phyloP scores from a whole-genome alignment of 2,329 filamentous ascomycete genomes.

The Colletotrichum spaethianum region DNA sequence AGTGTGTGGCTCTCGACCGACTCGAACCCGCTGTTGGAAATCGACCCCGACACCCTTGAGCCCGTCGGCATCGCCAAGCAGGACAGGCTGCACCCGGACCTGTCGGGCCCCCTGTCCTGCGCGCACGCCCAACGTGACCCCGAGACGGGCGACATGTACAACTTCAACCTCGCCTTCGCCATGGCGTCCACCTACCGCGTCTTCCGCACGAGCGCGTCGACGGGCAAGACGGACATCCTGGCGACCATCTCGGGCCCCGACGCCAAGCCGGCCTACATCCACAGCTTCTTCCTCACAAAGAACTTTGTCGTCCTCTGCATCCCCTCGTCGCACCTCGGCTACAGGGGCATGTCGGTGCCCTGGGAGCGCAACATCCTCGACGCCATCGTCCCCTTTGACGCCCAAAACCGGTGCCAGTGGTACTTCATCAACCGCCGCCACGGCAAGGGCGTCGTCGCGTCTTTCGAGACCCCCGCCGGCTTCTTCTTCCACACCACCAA shows the following conservation, averaged over 20 bases:
- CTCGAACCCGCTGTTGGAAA: conserved; percentile 66
- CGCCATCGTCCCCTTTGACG: conserved; percentile 75
- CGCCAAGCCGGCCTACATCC: conserved; percentile 77
- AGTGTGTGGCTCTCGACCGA: conserved; percentile 73
- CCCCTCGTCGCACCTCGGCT: conserved; percentile 74
- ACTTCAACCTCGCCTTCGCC: conserved; percentile 83
- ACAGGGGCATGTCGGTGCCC: conserved; percentile 71
- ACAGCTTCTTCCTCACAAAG: conserved; percentile 82
- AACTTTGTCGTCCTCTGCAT: conserved; percentile 82
- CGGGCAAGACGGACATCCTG: conserved; percentile 78
- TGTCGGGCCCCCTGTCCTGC: conserved; percentile 77
- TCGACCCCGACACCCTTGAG: conserved; percentile 81
- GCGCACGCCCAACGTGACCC: conserved; percentile 82
- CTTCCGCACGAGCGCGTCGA: conserved; percentile 74
- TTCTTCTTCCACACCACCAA: conserved; percentile 89
- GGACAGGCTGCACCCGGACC: conserved; percentile 72
- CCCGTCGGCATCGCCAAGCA: conserved; percentile 77
- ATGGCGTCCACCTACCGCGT: conserved; percentile 73
- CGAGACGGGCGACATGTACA: conserved; percentile 81
- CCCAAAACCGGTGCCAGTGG: conserved; percentile 73
- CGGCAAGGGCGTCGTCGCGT: conserved; percentile 76
- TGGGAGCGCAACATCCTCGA: conserved; percentile 79
- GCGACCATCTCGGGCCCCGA: conserved; percentile 71
- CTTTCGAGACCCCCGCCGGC: conserved; percentile 76
- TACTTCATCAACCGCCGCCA: conserved; percentile 78